Evolutionary conservation across 2,329 filamentous ascomycete genomes (phyloP).

Genomic region (Pyricularia grisea): DNA sequence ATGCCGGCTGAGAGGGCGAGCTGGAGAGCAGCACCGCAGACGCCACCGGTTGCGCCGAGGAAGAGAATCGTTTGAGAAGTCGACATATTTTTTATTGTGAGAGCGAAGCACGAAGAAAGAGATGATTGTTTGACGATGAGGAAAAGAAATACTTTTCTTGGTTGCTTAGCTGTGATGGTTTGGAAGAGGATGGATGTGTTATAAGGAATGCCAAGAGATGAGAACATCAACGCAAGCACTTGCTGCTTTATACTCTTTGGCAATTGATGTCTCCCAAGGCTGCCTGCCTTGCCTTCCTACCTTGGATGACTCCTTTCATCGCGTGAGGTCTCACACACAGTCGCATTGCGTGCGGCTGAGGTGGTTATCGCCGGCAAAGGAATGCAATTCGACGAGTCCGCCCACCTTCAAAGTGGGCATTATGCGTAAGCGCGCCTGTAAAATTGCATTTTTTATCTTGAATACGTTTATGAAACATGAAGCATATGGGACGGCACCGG

Average conservation of each 20-base stretch:
- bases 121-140: background rate
- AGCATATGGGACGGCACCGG: background rate
- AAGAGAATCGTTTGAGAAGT: slow-evolving; percentile 19
- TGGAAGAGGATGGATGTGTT: background rate
- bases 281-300: too few species aligned
- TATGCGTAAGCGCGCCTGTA: background rate
- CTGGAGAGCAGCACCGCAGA: slow-evolving; percentile 34
- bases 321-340: too few species aligned
- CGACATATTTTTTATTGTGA: background rate
- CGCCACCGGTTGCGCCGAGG: slow-evolving; percentile 42
- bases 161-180: background rate
- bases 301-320: background rate
- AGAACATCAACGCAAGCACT: background rate
- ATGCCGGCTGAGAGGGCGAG: slow-evolving; percentile 33
- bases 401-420: background rate
- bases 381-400: background rate
- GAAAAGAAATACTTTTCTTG: background rate
- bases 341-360: background rate
- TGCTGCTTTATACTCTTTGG: background rate
- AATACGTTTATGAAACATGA: background rate
- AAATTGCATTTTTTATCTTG: background rate
- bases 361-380: background rate
- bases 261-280: background rate
- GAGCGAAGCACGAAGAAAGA: background rate
- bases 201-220: too few species aligned